Conservation (phyloP, 176 grass and related monocot genomes). For the Otatea glauca region DNA sequence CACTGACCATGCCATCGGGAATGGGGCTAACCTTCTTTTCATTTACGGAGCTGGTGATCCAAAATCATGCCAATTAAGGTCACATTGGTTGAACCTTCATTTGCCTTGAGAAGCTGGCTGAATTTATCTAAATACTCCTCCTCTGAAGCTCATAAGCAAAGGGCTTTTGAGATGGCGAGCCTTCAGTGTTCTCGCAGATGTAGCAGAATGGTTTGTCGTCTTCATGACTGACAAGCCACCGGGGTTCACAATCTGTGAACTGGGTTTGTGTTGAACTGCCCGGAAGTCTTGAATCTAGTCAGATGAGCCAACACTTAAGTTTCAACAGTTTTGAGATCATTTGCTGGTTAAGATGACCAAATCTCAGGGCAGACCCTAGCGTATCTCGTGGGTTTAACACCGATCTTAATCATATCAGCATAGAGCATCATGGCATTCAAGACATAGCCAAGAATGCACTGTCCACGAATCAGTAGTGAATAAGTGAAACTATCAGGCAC, state of each 20-base stretch:
- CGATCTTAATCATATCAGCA: slow-evolving; percentile 62
- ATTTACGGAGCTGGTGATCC: neutral
- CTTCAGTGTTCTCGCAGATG: neutral
- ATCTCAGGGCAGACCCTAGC: slow-evolving; percentile 50
- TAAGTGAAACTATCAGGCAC: slow-evolving; percentile 64
- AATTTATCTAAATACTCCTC: neutral
- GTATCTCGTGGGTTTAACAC: slow-evolving; percentile 47
- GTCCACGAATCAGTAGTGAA: slow-evolving; percentile 57
- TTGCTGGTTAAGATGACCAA: slow-evolving; percentile 41
- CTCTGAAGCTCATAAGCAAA: neutral
- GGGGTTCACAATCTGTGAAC: slow-evolving; percentile 24
- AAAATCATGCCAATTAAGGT: slow-evolving; percentile 22
- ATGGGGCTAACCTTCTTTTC: neutral
- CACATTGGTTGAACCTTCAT: slow-evolving; percentile 15
- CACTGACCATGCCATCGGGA: slow-evolving; percentile 7
- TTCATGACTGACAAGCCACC: neutral
- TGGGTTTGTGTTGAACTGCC: slow-evolving; percentile 14
- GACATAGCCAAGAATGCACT: slow-evolving; percentile 65
- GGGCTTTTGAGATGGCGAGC: neutral
- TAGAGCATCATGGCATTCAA: slow-evolving; percentile 66
- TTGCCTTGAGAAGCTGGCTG: slow-evolving; percentile 7
- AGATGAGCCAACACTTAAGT: slow-evolving; percentile 21
- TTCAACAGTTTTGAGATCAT: slow-evolving; percentile 37
- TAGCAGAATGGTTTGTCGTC: neutral
- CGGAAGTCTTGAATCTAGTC: slow-evolving; percentile 8